Percentiles rank a stretch among this genome's conserved stretches.
These are phyloP conservation scores for carrot (Daucus carota) DNA, from an alignment of 129 eudicot genomes.

Conservation along the genomic window DH1_v3.0 NC_030387.2:7351501-7352000, in stretches of 20 bases:
- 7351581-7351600: neutral
- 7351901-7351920: neutral
- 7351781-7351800: neutral
- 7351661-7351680: neutral
- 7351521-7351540: neutral
- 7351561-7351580: neutral
- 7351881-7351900: neutral
- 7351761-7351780: neutral
- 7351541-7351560: neutral
- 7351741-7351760: neutral
- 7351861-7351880: neutral
- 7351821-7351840: neutral
- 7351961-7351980: neutral
- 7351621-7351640: neutral
- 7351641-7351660: neutral
- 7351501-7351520: neutral
- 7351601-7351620: neutral
- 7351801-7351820: neutral
- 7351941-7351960: neutral
- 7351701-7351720: neutral
- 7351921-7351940: neutral
- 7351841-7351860: slow-evolving; percentile 9
- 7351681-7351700: neutral
- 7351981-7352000: neutral
- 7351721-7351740: neutral